Base-by-base conservation (phyloP, 2,329 filamentous ascomycete species). In the Paracorniculantispora psalliotae region DNA sequence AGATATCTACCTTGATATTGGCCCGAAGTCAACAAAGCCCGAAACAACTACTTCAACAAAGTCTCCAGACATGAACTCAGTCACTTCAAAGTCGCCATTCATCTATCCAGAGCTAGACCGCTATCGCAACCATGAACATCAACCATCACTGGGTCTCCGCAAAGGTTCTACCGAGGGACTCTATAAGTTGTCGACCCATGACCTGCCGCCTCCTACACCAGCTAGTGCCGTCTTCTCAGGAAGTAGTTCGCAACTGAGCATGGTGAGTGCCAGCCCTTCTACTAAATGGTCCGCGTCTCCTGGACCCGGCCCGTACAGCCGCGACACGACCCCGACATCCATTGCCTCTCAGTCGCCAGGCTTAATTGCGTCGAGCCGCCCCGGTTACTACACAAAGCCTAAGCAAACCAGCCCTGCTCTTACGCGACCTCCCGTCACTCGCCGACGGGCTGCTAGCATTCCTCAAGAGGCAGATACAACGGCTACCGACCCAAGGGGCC, bases 251-350 rank as follows among this genome's bases (percentile, higher is more conserved):
- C 78, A 81, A 62, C 60, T 78, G 44, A 83, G 82, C 70, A 81
- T 79, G 2, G 79, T 86, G 56, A 91, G 88, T 61, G 84, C 79
- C 25, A 91, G 88, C 60, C 88, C 89, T 39, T 92, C 89, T 4
- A 91, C 89, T 1, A 79, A 86, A 61, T 91, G 89, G 66, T 90
- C 88, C 1, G 89, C 85, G 59, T 92, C 89, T 0, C 85, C 85
- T 1, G 82, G 83, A 1, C 84, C 87, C 12, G 84, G 87, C 2
- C 75, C 84, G 5, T 92, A 91, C 71, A 92, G 89, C 68, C 81
- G 89, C 62, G 88, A 89, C 61, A 91, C 89, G 1, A 92, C 89
- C 3, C 89, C 89, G 7, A 91, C 88, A 4, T 92, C 89, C 10
- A 86, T 89, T 63, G 88, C 86, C 8, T 92, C 89, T 1, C 87